Base-by-base conservation (phyloP, 2,329 filamentous ascomycete species). In the Mycosphaerelloides madeirae region DNA sequence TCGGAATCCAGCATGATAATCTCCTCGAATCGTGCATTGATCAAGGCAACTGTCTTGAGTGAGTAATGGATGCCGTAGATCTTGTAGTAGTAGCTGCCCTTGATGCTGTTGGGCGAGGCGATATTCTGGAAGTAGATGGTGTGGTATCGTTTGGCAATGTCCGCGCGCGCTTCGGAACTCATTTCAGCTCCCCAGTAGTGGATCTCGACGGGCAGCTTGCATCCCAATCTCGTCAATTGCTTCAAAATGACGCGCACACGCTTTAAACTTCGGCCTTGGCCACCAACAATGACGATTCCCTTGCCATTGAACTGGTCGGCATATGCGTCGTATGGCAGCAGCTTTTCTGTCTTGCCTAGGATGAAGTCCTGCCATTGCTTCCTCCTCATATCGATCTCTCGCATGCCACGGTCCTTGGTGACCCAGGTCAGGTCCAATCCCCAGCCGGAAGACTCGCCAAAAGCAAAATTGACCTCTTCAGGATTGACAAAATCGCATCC, bases 21-120 rank as follows among this genome's bases (percentile, higher is more conserved):
- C 48, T 67, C 64, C 20, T 61, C 60, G 48, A 66, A 67, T 19
- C 60, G 60, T 6, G 64, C 65, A 43, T 66, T 65, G 48, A 67
- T 43, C 22, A 66, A 31, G 9, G 64, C 62, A 1, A 61, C 62
- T 12, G 61, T 61, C 48, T 67, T 67, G 52, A 67, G 55, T 38
- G 65, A 58, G 50, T 63, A 52, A 43, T 52, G 46, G 14, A 46
- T 44, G 13, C 43, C 43, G 31, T 40, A 31, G 5, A 46, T 40
- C 5, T 35, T 40, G 37, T 50, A 43, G 31, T 56, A 50, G 13
- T 51, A 49, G 11, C 52, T 55, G 32, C 48, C 43, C 36, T 54
- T 46, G 29, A 57, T 47, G 38, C 56, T 57, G 39, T 55, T 38
- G 8, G 47, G 25, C 3, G 29, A 46, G 3, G 50, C 46, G 5